A percentile compares a stretch with the other conserved stretches of the same genome.
Conservation (phyloP, 1,284 basidiomycete genomes). For the Pascua sp. region DNA sequence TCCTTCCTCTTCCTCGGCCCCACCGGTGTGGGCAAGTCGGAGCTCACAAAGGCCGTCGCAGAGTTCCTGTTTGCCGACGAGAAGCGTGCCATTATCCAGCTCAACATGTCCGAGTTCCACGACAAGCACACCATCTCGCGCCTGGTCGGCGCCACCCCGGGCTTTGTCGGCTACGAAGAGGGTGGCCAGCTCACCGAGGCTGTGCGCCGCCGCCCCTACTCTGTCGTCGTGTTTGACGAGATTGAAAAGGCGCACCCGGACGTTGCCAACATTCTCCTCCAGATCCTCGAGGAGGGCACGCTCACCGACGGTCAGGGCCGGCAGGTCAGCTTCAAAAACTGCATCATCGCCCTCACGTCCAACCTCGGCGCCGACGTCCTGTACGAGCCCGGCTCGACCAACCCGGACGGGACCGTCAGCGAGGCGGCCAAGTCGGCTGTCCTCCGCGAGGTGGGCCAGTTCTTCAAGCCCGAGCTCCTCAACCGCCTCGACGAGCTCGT, state of each 20-base stretch:
- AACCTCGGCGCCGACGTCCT: conserved; percentile 79
- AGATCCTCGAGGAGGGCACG: conserved; percentile 86
- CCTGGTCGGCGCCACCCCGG: conserved; percentile 84
- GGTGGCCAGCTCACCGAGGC: conserved; percentile 77
- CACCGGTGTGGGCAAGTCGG: conserved; percentile 72
- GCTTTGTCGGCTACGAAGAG: conserved; percentile 91
- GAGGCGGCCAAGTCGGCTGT: conserved; percentile 64
- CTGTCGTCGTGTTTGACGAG: conserved; percentile 61
- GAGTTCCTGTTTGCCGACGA: conserved; percentile 85
- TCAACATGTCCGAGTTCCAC: conserved; percentile 91
- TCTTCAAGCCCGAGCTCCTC: conserved; percentile 86
- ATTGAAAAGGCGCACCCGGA: conserved; percentile 88
- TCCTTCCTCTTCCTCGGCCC: conserved; percentile 87
- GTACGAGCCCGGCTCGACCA: conserved; percentile 63
- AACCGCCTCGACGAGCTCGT: conserved; percentile 83
- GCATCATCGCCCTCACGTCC: conserved; percentile 88
- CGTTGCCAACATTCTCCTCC: conserved; percentile 84
- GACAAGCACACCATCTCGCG: conserved; percentile 86
- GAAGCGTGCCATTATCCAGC: conserved; percentile 74
- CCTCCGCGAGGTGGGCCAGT: conserved; percentile 67
- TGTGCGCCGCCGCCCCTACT: conserved; percentile 66
- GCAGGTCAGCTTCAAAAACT: conserved; percentile 60
- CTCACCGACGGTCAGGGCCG: conserved; percentile 64
- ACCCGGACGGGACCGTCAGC: conserved; percentile 65
- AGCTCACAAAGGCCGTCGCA: conserved; percentile 80